Base-by-base conservation (phyloP, 495 filamentous ascomycete genomes). In the Aspergillus bridgeri region DNA sequence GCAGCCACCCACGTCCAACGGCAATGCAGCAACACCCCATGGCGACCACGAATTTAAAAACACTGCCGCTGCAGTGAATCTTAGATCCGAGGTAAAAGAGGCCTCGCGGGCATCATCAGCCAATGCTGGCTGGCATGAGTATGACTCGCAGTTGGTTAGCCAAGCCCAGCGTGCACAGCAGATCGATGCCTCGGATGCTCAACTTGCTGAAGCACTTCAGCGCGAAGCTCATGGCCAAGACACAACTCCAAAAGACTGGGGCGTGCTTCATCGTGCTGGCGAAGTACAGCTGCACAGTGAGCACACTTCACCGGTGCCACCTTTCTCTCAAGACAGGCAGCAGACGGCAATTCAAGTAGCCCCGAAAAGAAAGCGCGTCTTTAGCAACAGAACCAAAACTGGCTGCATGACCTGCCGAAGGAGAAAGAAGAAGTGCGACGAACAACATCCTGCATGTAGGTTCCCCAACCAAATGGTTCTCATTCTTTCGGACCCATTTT, bases 341-440 rank as follows among this genome's bases (percentile, higher is more conserved):
- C 65, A 71, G 18, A 55, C 64, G n/a, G 58, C 69, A 4, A 64
- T 83, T 19, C 85, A 91, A 71, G 82, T 87, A 11, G 88, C 89
- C 58, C 86, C 86, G 8, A 91, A 91, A 68, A 79, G 91, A 62
- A 96, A 96, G 68, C 84, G 91, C 22, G 79, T 95, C 65, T 98
- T 98, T 67, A 96, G 90, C 71, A 97, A 97, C 70, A 84, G 94
- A 53, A 98, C 94, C 18, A 98, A 98, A 76, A 97, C 94, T 29
- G 94, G 94, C 18, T 98, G 94, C 69, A 89, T 96, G 76, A 98
- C 94, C 24, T 98, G 94, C 70, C 81, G 94, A 54, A 83, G 86
- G 63, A 83, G 94, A 48, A 98, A 98, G 83, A 98, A 98, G 83
- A 98, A 98, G 73, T 98, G 94, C 68, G 94, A 98, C 66, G 94